These are phyloP conservation scores for Oenanthe javanica DNA, from an alignment of 140 eudicot genomes.

Conservation along the genomic window DNA sequence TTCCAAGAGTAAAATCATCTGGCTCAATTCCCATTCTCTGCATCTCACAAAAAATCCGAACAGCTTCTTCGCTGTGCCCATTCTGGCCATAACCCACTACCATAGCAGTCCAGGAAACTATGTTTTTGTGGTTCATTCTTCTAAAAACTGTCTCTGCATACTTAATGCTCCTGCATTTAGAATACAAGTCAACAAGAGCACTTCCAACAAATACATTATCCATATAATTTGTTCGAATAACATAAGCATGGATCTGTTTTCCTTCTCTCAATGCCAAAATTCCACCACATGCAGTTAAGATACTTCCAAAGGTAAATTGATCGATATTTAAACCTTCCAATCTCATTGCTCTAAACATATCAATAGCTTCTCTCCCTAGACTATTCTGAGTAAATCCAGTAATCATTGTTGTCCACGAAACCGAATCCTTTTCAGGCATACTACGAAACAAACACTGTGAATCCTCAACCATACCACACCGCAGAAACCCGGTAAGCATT, in stretches of 20 bases:
- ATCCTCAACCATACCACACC: constrained; percentile 57
- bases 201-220: constrained; percentile 64
- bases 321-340: constrained; percentile 40
- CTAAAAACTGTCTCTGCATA: constrained; percentile 54
- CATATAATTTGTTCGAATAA: constrained; percentile 34
- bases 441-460: constrained; percentile 31
- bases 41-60: constrained; percentile 43
- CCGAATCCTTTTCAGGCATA: constrained; percentile 66
- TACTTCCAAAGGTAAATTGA: constrained; percentile 74
- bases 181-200: constrained; percentile 82
- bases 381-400: constrained; percentile 62
- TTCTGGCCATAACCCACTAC: constrained; percentile 71
- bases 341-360: constrained; percentile 46
- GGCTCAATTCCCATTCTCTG: constrained; percentile 48
- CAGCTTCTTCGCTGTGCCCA: constrained; percentile 71
- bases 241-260: constrained; percentile 48
- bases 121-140: constrained; percentile 46
- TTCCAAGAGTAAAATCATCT: constrained; percentile 64
- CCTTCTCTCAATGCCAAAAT: constrained; percentile 51
- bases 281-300: constrained; percentile 66
- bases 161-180: constrained; percentile 46
- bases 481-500: constrained; percentile 52
- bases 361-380: constrained; percentile 40
- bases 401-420: constrained; percentile 77
- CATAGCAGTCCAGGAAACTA: constrained; percentile 83